Base-by-base conservation (phyloP, 345 rosid genomes). In the Kandelia obovata region DNA sequence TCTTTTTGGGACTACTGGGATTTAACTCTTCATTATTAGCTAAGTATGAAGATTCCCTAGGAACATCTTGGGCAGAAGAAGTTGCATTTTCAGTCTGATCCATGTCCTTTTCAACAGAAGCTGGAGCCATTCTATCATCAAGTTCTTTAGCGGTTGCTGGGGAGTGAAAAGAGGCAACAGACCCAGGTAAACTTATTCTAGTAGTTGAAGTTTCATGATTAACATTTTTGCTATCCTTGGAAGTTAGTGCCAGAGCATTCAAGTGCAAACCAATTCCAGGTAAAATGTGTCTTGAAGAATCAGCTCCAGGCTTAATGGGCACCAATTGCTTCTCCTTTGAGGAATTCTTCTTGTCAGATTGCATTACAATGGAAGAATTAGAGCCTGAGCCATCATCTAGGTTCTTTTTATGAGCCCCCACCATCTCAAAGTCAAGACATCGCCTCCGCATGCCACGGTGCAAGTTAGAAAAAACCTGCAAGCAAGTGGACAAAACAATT, bases 251-350 rank as follows among this genome's bases (percentile, higher is more conserved):
- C 72, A 95, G 69, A 63, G 98, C 86, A 75, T 95, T 95, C 71
- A 95, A 79, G 71, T 95, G 99, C 85, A 95, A 86, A 69, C 99
- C 99, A 53, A 95, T 92, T 79, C 92, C 91, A 26, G 99, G 97
- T 64, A 95, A 77, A 72, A 84, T 77, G 73, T 85, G 64, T 58
- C 79, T 69, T 1, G 86, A 77, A 71, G 92, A 84, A 74, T 82
- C 82, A 68, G 64, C 64, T 69, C 82, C 65, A 30, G 78, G 74
- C 78, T 85, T 86, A 59, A 73, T 25, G 60, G 77, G 78, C 55
- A 80, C 75, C 71, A 84, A 64, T 67, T 82, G 83, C 53, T 56
- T 73, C 66, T 78, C 81, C 70, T 66, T 64, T 15, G 72, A 47
- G 49, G 75, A 55, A 49, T 46, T 30, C 20, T 72, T 72, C 69